These are phyloP conservation scores for Alliaria petiolata DNA, from an alignment of 345 rosid species.

Conservation along the genomic window DNA sequence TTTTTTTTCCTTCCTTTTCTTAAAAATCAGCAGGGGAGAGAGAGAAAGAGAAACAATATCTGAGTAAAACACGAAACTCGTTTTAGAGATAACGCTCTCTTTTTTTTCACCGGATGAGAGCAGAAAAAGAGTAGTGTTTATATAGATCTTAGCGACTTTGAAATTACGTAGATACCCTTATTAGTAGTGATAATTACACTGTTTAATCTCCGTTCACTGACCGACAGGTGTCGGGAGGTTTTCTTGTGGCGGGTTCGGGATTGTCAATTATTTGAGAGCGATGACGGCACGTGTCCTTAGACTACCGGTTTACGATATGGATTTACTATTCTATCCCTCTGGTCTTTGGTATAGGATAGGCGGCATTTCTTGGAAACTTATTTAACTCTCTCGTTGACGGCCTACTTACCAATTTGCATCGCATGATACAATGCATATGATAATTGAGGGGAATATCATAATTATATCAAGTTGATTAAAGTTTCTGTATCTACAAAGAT, in stretches of 20 bases:
- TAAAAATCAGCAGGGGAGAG: neutral
- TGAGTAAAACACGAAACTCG: conserved; percentile 12
- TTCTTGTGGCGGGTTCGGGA: conserved; percentile 7
- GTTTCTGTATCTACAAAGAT: neutral
- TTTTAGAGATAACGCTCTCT: neutral
- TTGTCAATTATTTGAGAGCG: neutral
- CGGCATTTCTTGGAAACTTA: neutral
- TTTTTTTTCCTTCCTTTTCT: neutral
- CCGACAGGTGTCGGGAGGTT: neutral
- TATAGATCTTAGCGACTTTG: neutral
- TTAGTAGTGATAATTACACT: conserved; percentile 9
- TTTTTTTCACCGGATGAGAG: neutral
- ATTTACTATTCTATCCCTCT: neutral
- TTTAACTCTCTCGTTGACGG: neutral
- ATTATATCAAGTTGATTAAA: neutral
- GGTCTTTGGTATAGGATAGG: neutral
- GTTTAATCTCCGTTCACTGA: conserved; percentile 14
- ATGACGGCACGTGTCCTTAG: conserved; percentile 15
- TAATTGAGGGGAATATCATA: neutral
- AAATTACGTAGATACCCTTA: neutral
- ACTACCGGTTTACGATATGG: neutral
- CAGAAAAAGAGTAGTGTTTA: conserved; percentile 11
- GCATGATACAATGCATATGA: conserved; percentile 5
- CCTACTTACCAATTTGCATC: conserved; percentile 2
- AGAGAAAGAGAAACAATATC: neutral